phyloP scores from a whole-genome alignment of 441 rosid genomes.

The Euphorbia schlechtendalii region DNA sequence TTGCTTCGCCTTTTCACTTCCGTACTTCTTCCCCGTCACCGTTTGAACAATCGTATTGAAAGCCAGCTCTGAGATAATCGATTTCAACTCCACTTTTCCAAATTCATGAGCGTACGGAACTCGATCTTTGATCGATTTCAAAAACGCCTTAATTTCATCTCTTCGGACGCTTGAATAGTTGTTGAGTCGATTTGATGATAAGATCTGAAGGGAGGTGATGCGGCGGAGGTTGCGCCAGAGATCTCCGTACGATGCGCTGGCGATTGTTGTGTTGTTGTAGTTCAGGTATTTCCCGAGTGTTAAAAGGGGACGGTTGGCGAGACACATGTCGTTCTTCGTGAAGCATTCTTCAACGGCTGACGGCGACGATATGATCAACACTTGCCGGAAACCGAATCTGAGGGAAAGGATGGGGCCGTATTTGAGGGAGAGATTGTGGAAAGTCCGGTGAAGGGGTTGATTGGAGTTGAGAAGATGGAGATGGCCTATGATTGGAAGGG shows the following conservation, averaged over 20 bases:
- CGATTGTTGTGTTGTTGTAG: conserved; percentile 13
- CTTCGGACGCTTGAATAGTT: conserved; percentile 4
- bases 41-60: no score
- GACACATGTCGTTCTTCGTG: conserved; percentile 18
- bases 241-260: conserved; percentile 14
- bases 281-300: conserved; percentile 6
- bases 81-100: no score
- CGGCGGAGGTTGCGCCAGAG: conserved; percentile 30
- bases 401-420: conserved; percentile 19
- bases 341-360: conserved; percentile 27
- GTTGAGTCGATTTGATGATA: conserved; percentile 15
- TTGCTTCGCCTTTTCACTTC: no score
- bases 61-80: no score
- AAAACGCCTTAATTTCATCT: conserved; percentile 14
- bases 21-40: no score
- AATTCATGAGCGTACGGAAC: no score
- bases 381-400: conserved; percentile 12
- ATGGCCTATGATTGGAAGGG: conserved; percentile 29
- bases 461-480: conserved; percentile 23
- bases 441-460: conserved; percentile 14
- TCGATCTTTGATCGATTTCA: no score
- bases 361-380: conserved; percentile 17
- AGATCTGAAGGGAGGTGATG: conserved; percentile 11
- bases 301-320: conserved; percentile 23
- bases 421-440: conserved; percentile 8